Base-by-base conservation (phyloP, 164 flowering plant species). In the Tetrastigma voinierianum region DNA sequence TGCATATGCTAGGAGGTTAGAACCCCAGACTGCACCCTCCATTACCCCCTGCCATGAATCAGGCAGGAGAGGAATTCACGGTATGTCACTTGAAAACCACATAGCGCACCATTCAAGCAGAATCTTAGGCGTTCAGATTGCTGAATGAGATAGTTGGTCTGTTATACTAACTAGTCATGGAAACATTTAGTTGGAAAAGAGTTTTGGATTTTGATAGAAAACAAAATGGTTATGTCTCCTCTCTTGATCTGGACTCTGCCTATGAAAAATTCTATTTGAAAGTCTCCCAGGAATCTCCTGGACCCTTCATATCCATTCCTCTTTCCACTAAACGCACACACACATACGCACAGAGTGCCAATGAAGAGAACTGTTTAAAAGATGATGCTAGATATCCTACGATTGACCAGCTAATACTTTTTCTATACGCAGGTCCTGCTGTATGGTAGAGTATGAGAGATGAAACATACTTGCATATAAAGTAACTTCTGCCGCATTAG, bases 381-480 rank as follows among this genome's bases (percentile, higher is more conserved):
- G 52, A n/a, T 49, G 52, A 6, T 45, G 19, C 49, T 40, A 24
- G 46, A 44, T 11, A 60, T 60, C 24, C 63, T 43, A 60, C 16
- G 4, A 62, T 48, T 48, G 54, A 62, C 45, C 7, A 21, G 17
- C 9, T 19, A 46, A 61, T 23, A 48, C 3, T 54, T 47, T 10
- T 14, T 7, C n/a, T 25, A 52, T 13, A 20, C 14, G 45, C 52
- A 19, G 19, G 9, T 46, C 6, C 48, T 46, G 4, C 2, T 15
- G 40, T 46, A 32, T 3, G 40, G 40, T 32, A 32, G 40, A 32
- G 40, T 32, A 32, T 32, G 40, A 32, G 17, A 65, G 18, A 44
- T 18, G 59, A 12, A 67, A 60, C 20, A 19, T 10, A 89, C 97
- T 96, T 93, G 97, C n/a, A n/a, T 60, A 88, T 78, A 61, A 87